These are phyloP conservation scores for Talaromyces sp. DNA, from an alignment of 2,329 filamentous ascomycete species.

Conservation along the genomic window DNA sequence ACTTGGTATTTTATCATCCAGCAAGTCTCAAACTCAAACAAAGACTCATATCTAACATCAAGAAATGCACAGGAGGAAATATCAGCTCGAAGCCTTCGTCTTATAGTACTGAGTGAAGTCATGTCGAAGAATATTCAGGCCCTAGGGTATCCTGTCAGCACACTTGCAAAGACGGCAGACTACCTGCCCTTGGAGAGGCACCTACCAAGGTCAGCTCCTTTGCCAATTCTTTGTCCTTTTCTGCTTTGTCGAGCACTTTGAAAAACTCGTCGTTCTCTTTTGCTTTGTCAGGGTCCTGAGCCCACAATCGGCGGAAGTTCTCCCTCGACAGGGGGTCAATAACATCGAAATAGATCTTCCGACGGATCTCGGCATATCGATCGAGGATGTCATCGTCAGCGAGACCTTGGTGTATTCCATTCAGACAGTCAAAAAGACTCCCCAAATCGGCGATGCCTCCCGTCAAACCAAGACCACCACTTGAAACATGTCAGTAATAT, in stretches of 20 bases:
- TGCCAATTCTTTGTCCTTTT: background rate
- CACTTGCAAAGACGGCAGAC: background rate
- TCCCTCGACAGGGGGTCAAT: conserved; percentile 44
- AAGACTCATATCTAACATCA: background rate
- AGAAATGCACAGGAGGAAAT: background rate
- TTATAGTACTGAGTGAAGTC: conserved; percentile 37
- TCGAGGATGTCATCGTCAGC: conserved; percentile 45
- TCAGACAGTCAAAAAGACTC: conserved; percentile 60
- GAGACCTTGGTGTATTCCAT: conserved; percentile 41
- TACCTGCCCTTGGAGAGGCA: background rate
- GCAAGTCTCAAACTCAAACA: background rate
- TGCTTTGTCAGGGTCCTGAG: conserved; percentile 37
- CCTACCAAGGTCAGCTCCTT: conserved; percentile 1
- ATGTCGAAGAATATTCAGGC: conserved; percentile 32
- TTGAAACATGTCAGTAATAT: conserved; percentile 24
- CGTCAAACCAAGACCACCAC: conserved; percentile 62
- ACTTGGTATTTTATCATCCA: background rate
- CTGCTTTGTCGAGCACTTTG: background rate
- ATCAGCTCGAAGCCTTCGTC: background rate
- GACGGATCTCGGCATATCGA: conserved; percentile 43
- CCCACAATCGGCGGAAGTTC: conserved; percentile 41
- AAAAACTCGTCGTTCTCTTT: conserved; percentile 42
- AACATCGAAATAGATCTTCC: conserved; percentile 40
- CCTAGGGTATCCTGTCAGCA: conserved; percentile 22
- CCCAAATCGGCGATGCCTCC: conserved; percentile 65